Evolutionary conservation across 495 filamentous ascomycete species (phyloP).

Genomic region (Penicillium argentinense): DNA sequence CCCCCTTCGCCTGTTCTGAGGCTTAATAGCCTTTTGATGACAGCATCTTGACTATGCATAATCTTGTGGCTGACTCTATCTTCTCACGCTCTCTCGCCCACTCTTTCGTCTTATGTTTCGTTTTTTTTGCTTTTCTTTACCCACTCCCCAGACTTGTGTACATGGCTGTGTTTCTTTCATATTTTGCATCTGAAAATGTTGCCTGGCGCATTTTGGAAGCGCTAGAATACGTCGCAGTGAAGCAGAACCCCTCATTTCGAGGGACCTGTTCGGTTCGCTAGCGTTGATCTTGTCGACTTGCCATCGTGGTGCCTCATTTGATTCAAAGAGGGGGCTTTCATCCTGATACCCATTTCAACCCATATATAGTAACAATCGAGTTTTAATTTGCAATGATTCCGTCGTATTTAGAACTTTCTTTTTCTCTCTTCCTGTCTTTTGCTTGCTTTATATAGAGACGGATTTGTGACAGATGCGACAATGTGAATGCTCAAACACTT

Average conservation of each 20-base stretch:
- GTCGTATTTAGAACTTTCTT: no score
- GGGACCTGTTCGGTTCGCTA: background rate
- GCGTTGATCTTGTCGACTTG: background rate
- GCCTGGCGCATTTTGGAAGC: background rate
- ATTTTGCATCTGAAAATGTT: background rate
- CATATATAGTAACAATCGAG: no score
- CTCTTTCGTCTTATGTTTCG: no score
- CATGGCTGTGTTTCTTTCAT: background rate
- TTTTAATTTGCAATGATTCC: no score
- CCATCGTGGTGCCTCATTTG: background rate
- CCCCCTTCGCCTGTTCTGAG: no score
- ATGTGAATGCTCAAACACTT: background rate
- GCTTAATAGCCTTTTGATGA: no score
- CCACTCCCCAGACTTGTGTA: slow-evolving; percentile 1
- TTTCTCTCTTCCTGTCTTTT: background rate
- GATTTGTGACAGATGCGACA: no score
- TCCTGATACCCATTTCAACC: background rate
- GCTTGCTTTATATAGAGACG: no score
- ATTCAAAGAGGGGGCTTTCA: background rate
- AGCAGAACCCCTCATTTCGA: background rate
- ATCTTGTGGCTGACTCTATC: no score
- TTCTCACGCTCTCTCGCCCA: no score
- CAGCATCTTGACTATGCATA: no score
- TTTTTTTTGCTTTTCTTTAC: slow-evolving; percentile 5
- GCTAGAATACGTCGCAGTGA: no score